phyloP scores from a whole-genome alignment of 1,139 yeast genomes.

The Geotrichum fermentans region DNA sequence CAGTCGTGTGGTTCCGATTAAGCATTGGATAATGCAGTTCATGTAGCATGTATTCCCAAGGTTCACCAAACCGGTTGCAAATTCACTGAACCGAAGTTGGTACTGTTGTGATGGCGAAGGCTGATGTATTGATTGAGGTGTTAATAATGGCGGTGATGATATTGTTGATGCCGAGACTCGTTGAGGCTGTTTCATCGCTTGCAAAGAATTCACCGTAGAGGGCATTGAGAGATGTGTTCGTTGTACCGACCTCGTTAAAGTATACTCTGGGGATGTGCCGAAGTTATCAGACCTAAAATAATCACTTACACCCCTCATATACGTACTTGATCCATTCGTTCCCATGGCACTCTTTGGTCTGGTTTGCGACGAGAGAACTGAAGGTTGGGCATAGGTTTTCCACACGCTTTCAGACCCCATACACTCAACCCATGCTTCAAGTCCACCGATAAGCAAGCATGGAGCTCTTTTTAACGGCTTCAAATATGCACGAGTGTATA shows the following conservation, averaged over 20 bases:
- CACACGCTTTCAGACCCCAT: conserved; percentile 21
- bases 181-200: too few species aligned
- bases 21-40: conserved; percentile 86
- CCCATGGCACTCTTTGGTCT: too few species aligned
- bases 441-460: conserved; percentile 54
- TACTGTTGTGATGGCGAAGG: not conserved
- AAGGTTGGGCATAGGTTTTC: too few species aligned
- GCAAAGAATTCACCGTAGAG: too few species aligned
- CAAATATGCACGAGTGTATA: conserved; percentile 41
- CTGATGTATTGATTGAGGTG: not conserved
- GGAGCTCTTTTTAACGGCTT: conserved; percentile 51
- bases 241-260: not conserved
- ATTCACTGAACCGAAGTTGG: conserved; percentile 22
- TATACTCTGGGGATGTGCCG: conserved; percentile 3
- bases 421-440: conserved; percentile 44
- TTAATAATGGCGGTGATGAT: too few species aligned
- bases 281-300: not conserved
- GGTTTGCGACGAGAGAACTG: too few species aligned
- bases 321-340: not conserved
- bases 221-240: too few species aligned
- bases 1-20: conserved; percentile 50
- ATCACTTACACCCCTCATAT: not conserved
- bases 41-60: conserved; percentile 91
- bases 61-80: conserved; percentile 62
- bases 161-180: too few species aligned